Evolutionary conservation across 305 asterid genomes (phyloP).

Genomic region (Fraxinus platypoda): DNA sequence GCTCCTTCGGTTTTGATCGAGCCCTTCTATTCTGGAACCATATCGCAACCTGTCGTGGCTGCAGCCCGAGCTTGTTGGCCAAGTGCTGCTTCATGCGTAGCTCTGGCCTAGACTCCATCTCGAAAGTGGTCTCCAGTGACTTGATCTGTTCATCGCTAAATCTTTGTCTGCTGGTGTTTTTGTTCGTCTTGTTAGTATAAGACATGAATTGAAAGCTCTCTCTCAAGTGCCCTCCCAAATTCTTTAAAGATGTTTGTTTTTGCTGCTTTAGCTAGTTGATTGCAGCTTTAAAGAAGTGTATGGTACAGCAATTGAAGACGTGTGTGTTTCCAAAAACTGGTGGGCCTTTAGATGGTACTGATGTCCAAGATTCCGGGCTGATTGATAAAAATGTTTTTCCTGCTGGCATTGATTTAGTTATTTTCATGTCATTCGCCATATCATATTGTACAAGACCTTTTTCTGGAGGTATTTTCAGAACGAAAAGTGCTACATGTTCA

Average conservation of each 20-base stretch:
- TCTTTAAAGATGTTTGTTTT: constrained; percentile 15
- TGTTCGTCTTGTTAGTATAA: constrained; percentile 23
- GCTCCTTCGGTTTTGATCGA: constrained; percentile 69
- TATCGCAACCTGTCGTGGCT: constrained; percentile 81
- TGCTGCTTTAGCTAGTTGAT: constrained; percentile 18
- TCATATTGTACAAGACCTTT: background rate
- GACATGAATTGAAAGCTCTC: constrained; percentile 26
- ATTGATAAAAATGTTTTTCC: background rate
- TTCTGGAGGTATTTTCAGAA: background rate
- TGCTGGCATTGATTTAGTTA: background rate
- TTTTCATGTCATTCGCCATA: background rate
- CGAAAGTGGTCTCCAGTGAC: constrained; percentile 59
- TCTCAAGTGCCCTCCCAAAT: constrained; percentile 1
- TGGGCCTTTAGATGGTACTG: constrained; percentile 36
- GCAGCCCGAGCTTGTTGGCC: constrained; percentile 68
- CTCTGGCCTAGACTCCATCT: constrained; percentile 69
- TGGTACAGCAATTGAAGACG: constrained; percentile 23
- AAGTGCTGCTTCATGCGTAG: constrained; percentile 62
- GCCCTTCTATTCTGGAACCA: constrained; percentile 96
- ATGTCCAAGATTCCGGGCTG: constrained; percentile 34
- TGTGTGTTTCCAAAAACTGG: constrained; percentile 34
- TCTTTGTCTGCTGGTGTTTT: constrained; percentile 38
- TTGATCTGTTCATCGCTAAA: constrained; percentile 63
- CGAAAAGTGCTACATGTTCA: background rate
- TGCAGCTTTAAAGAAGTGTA: constrained; percentile 24